Evolutionary conservation across 2,329 filamentous ascomycete genomes (phyloP).

Genomic region (Diaporthe caulivora): DNA sequence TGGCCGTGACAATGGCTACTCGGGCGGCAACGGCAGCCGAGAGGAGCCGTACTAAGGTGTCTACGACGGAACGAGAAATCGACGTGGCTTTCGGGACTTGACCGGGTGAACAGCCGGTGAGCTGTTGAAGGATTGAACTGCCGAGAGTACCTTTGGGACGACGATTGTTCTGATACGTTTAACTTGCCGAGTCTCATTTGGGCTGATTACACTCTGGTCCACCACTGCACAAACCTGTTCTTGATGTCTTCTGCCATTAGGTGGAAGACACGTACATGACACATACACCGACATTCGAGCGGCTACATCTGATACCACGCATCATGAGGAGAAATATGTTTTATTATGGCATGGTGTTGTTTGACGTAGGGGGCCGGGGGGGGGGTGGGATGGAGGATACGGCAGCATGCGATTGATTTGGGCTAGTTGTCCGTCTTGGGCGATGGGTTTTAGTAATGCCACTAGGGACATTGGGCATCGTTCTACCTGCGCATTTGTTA

Average conservation of each 20-base stretch:
- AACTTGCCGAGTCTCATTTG: background rate
- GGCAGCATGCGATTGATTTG: background rate
- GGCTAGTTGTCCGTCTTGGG: background rate
- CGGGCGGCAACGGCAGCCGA: constrained; percentile 26
- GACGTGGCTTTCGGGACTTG: background rate
- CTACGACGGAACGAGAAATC: background rate
- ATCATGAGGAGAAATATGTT: background rate
- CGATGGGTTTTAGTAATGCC: background rate
- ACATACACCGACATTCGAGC: background rate
- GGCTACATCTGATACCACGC: background rate
- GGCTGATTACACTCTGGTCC: constrained; percentile 4
- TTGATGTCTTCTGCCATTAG: background rate
- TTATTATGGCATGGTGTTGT: background rate
- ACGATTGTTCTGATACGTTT: constrained; percentile 7
- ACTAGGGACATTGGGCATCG: background rate
- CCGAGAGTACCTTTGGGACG: background rate
- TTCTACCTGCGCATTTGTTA: background rate
- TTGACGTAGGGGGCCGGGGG: no score
- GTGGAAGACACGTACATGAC: background rate
- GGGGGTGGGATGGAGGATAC: background rate
- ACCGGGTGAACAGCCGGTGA: background rate
- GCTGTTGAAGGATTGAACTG: background rate
- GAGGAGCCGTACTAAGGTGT: constrained; percentile 22
- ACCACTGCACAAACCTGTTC: background rate
- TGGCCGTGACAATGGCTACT: constrained; percentile 20